phyloP scores from a whole-genome alignment of 1,284 basidiomycete species.

The Moesziomyces sp. region DNA sequence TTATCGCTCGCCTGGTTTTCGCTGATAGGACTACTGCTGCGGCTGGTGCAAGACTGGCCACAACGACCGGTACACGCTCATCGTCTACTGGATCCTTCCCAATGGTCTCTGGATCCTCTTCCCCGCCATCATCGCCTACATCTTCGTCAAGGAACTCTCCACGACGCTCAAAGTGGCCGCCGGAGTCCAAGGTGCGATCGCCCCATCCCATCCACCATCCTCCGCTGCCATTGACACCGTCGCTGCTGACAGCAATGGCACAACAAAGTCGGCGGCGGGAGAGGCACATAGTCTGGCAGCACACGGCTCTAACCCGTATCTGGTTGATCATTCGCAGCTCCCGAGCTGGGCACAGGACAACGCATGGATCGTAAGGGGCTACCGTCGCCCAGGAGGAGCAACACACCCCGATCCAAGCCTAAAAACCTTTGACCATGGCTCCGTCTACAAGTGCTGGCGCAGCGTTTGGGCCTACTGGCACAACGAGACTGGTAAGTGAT shows the following conservation, averaged over 20 bases:
- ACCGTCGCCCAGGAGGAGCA: conserved; percentile 61
- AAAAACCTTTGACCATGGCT: conserved; percentile 57
- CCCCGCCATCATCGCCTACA: conserved; percentile 73
- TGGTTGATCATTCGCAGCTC: conserved; percentile 57
- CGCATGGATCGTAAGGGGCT: conserved; percentile 60
- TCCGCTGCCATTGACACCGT: not conserved
- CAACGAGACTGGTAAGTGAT: conserved; percentile 62
- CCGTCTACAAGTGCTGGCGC: conserved; percentile 60
- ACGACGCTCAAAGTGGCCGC: conserved; percentile 43
- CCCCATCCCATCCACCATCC: not conserved
- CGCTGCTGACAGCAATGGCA: not conserved
- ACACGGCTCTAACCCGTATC: conserved; percentile 38
- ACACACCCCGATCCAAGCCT: conserved; percentile 17
- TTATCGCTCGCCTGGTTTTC: not conserved
- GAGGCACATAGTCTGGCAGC: not conserved
- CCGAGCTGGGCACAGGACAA: conserved; percentile 64
- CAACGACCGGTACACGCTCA: conserved; percentile 73
- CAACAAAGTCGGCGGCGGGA: not conserved
- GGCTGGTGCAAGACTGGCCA: conserved; percentile 78
- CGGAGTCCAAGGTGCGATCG: conserved; percentile 44
- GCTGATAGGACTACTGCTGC: conserved; percentile 67
- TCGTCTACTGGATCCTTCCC: conserved; percentile 79
- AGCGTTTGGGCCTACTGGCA: conserved; percentile 66
- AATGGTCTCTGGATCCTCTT: conserved; percentile 82
- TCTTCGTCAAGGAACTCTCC: conserved; percentile 38